These are phyloP conservation scores for Neurospora hispaniola DNA, from an alignment of 495 filamentous ascomycete species.

Conservation along the genomic window DNA sequence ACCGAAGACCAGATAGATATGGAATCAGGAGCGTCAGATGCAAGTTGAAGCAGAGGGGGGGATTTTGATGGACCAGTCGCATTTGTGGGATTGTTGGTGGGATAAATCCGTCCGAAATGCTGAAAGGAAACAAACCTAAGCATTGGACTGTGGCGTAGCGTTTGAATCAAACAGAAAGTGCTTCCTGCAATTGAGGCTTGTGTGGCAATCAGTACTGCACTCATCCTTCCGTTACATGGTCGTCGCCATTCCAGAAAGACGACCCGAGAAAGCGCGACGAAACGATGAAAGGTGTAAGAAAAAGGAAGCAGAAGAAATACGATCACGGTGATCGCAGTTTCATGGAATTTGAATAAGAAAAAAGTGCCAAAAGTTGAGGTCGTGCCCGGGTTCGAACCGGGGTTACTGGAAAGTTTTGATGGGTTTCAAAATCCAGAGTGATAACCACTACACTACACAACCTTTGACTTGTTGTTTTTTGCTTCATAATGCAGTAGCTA, in stretches of 20 bases:
- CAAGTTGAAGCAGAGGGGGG: background rate
- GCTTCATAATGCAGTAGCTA: background rate
- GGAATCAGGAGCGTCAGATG: background rate
- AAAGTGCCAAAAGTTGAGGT: background rate
- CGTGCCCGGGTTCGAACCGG: background rate
- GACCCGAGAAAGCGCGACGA: background rate
- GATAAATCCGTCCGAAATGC: background rate
- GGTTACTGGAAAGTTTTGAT: background rate
- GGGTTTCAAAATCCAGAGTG: background rate
- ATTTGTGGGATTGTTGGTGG: background rate
- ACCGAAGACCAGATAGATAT: background rate
- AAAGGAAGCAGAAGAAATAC: background rate
- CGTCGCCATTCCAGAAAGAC: background rate
- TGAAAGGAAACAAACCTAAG: background rate
- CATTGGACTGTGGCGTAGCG: too few relatives aligned
- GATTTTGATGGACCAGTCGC: background rate
- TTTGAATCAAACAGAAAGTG: background rate
- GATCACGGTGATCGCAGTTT: background rate
- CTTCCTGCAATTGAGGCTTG: background rate
- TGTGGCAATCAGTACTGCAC: background rate
- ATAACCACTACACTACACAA: constrained; percentile 1
- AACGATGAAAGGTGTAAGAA: too few relatives aligned
- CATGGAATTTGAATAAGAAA: background rate
- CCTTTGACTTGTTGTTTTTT: background rate
- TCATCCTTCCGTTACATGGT: background rate